phyloP scores from a whole-genome alignment of 345 rosid species.

The Citrus trifoliata region DNA sequence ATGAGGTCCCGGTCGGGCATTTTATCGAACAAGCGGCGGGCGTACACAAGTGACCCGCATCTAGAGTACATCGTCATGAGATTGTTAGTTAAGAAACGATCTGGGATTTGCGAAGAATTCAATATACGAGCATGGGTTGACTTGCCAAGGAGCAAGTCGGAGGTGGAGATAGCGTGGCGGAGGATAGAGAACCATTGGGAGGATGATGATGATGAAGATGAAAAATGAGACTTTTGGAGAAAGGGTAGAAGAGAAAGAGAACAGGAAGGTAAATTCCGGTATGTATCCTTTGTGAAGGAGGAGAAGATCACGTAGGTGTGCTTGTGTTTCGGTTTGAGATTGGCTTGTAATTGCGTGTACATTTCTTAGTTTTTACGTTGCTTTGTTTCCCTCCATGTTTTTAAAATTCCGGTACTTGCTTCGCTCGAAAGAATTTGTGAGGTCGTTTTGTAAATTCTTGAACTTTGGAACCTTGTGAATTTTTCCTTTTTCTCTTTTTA shows the following conservation, averaged over 20 bases:
- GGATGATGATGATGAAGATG: constrained; percentile 28
- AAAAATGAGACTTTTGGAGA: constrained; percentile 8
- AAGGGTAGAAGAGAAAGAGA: not conserved
- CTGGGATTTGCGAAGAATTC: constrained; percentile 26
- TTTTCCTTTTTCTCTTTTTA: no score
- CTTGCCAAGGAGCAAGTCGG: constrained; percentile 45
- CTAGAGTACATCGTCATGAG: constrained; percentile 44
- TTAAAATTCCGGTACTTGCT: not conserved
- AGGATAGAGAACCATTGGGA: constrained; percentile 53
- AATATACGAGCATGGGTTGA: constrained; percentile 45
- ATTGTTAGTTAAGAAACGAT: constrained; percentile 52
- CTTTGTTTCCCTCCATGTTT: constrained; percentile 12
- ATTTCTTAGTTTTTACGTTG: not conserved
- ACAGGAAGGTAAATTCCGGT: not conserved
- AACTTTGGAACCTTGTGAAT: no score
- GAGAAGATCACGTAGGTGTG: not conserved
- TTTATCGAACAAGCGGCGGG: constrained; percentile 53
- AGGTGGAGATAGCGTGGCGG: constrained; percentile 48
- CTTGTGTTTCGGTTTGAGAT: not conserved
- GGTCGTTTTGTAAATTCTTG: not conserved
- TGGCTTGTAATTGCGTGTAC: not conserved
- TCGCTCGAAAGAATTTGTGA: not conserved
- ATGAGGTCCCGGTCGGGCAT: constrained; percentile 48
- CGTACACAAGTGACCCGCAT: constrained; percentile 48
- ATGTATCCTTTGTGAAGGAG: not conserved